Conservation (phyloP, 2,329 filamentous ascomycete genomes). For the Alternaria triticimaculans region DNA sequence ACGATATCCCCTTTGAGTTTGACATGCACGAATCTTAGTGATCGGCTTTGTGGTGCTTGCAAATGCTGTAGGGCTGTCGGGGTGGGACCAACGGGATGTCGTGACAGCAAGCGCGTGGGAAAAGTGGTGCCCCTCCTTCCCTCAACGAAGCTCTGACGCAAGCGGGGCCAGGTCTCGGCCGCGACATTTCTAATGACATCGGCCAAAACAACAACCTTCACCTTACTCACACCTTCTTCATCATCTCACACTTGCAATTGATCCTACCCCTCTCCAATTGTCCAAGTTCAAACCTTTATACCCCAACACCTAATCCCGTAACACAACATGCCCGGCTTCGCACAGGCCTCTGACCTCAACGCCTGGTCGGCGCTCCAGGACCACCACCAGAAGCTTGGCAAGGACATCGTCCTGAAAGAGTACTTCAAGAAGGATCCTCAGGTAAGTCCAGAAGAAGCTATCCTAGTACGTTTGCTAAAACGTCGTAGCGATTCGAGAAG, state of each 20-base stretch:
- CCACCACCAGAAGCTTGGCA: constrained; percentile 85
- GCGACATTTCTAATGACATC: constrained; percentile 18
- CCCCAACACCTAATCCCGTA: constrained; percentile 31
- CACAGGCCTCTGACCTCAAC: constrained; percentile 83
- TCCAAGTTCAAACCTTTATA: constrained; percentile 11
- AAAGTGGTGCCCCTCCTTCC: constrained; percentile 21
- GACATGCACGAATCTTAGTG: constrained; percentile 28
- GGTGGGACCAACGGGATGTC: constrained; percentile 31
- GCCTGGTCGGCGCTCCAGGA: constrained; percentile 91
- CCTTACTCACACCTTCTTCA: constrained; percentile 18
- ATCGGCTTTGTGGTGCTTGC: constrained; percentile 26
- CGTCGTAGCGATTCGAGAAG: constrained; percentile 77
- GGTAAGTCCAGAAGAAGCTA: constrained; percentile 11
- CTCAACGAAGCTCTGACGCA: constrained; percentile 32
- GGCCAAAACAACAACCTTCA: constrained; percentile 15
- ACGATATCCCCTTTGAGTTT: constrained; percentile 37
- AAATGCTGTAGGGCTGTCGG: constrained; percentile 1
- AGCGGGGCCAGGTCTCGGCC: constrained; percentile 28
- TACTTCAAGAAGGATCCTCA: constrained; percentile 84
- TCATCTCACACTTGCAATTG: constrained; percentile 23
- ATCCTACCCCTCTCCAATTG: constrained; percentile 8
- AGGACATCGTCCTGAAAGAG: constrained; percentile 90
- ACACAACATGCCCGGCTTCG: constrained; percentile 66
- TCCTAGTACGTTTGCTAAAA: constrained; percentile 10
- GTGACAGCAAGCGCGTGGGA: constrained; percentile 20